A percentile compares a stretch with the other conserved stretches of the same genome.
phyloP scores from a whole-genome alignment of 2,329 filamentous ascomycete genomes.

The Lachnellula suecica region DNA sequence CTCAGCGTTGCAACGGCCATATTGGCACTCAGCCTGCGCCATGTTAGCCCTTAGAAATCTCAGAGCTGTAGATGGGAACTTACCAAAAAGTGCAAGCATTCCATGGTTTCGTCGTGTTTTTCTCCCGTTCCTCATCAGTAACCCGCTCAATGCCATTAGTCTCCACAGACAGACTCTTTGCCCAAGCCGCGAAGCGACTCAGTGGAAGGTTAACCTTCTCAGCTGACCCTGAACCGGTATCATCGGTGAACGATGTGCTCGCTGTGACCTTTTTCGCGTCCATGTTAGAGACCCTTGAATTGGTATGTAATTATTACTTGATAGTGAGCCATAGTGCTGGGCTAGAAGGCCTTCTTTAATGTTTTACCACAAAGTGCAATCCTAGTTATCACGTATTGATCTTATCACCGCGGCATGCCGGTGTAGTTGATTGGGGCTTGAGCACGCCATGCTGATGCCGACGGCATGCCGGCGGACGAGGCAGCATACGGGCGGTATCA shows the following conservation, averaged over 20 bases:
- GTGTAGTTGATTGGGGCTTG: background rate
- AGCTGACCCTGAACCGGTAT: background rate
- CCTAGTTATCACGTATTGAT: background rate
- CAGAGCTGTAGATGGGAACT: background rate
- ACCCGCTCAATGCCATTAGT: slow-evolving; percentile 9
- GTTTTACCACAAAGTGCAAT: background rate
- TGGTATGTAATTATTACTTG: background rate
- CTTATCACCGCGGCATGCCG: slow-evolving; percentile 13
- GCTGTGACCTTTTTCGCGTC: slow-evolving; percentile 1
- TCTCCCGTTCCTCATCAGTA: slow-evolving; percentile 8
- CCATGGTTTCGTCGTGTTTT: slow-evolving; percentile 10
- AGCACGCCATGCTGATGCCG: background rate
- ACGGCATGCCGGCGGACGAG: slow-evolving; percentile 4
- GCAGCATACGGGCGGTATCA: no score
- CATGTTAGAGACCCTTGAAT: slow-evolving; percentile 2
- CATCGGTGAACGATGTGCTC: background rate
- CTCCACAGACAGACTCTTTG: slow-evolving; percentile 7
- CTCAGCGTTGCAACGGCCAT: slow-evolving; percentile 8
- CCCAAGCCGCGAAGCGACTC: slow-evolving; percentile 2
- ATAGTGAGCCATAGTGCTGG: background rate
- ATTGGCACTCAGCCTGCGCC: slow-evolving; percentile 8
- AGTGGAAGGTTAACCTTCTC: background rate
- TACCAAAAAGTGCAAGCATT: slow-evolving; percentile 13
- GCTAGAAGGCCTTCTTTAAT: slow-evolving; percentile 3
- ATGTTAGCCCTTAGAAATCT: background rate